Evolutionary conservation across 345 rosid species (phyloP).

Genomic region (Citrus cavaleriei): DNA sequence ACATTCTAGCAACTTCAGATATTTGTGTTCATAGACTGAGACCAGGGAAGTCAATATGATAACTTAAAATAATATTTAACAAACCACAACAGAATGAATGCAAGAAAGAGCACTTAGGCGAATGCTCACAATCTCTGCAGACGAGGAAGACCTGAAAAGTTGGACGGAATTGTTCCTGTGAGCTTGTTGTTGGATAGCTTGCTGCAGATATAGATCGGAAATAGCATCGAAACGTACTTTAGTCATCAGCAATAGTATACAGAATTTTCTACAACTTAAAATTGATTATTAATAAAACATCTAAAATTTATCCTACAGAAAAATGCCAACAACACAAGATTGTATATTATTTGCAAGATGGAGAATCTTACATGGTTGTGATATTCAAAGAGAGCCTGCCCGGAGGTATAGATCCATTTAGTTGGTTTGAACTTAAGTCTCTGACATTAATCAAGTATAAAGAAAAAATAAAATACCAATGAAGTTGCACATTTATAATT

Average conservation of each 20-base stretch:
- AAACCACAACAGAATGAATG: not conserved
- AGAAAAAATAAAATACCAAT: not conserved
- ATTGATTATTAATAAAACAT: not conserved
- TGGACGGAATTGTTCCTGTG: conserved; percentile 67
- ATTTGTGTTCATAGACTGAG: not conserved
- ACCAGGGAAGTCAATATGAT: not conserved
- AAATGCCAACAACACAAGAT: conserved; percentile 9
- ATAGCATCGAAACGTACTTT: not conserved
- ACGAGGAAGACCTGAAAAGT: conserved; percentile 56
- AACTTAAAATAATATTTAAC: not conserved
- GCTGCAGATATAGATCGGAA: conserved; percentile 42
- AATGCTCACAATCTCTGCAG: conserved; percentile 73
- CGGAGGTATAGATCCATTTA: conserved; percentile 70
- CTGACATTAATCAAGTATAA: conserved; percentile 38
- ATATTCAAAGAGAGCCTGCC: conserved; percentile 59
- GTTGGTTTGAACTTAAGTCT: conserved; percentile 78
- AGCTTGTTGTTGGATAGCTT: conserved; percentile 66
- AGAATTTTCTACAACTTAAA: conserved; percentile 6
- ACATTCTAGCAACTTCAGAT: not conserved
- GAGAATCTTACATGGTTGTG: conserved; percentile 77
- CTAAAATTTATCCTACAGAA: not conserved
- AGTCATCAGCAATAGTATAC: conserved; percentile 1
- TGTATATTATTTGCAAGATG: conserved; percentile 4
- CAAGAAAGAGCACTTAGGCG: conserved; percentile 8
- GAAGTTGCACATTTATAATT: not conserved